Percentiles rank a stretch among this genome's conserved stretches.
Evolutionary conservation across 805 yeast species (phyloP).

Genomic region (Saccharomycopsis schoenii): DNA sequence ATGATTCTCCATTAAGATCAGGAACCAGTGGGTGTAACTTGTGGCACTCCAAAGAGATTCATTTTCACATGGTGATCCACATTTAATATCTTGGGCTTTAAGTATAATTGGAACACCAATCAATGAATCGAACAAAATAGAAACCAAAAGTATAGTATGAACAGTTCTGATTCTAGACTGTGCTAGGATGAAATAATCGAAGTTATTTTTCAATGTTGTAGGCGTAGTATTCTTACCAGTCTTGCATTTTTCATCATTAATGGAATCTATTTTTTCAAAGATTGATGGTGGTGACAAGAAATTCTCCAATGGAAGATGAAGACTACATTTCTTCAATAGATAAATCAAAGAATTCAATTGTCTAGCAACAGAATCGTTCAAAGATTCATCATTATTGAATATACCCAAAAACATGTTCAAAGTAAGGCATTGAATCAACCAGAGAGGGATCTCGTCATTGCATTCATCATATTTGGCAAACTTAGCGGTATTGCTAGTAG

Average conservation of each 20-base stretch:
- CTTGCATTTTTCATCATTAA: conserved; percentile 20
- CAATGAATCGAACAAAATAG: conserved; percentile 44
- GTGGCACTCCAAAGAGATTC: conserved; percentile 54
- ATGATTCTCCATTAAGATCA: conserved; percentile 27
- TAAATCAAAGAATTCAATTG: conserved; percentile 76
- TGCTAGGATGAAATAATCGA: conserved; percentile 47
- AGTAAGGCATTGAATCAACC: conserved; percentile 80
- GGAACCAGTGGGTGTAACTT: conserved; percentile 42
- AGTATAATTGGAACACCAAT: conserved; percentile 35
- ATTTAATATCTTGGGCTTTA: conserved; percentile 40
- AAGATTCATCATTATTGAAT: conserved; percentile 56
- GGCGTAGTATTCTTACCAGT: conserved; percentile 28
- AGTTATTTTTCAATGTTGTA: conserved; percentile 25
- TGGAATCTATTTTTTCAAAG: conserved; percentile 33
- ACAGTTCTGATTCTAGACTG: conserved; percentile 75
- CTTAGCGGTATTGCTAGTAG: background rate
- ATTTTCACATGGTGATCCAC: conserved; percentile 55
- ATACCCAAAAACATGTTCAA: conserved; percentile 76
- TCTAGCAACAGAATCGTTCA: conserved; percentile 59
- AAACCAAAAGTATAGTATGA: conserved; percentile 52
- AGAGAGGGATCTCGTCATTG: conserved; percentile 60
- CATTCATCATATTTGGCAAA: background rate
- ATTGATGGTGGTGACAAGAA: conserved; percentile 32
- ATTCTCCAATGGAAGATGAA: conserved; percentile 50
- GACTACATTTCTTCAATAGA: conserved; percentile 59